Evolutionary conservation across 345 rosid species (phyloP).

Genomic region (Gossypium longicalyx): DNA sequence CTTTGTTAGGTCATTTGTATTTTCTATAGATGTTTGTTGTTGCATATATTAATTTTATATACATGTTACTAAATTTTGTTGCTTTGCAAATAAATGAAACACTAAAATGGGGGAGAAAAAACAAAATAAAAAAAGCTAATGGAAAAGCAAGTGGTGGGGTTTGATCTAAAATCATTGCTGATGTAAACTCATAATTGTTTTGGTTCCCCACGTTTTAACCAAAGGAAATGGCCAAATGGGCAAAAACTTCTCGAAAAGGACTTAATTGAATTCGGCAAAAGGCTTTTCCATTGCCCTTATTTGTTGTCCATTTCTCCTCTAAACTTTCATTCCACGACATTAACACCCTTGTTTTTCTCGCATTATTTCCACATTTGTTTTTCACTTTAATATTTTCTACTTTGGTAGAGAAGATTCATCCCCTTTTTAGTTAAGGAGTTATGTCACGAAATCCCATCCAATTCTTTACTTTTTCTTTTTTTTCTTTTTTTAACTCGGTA

Average conservation of each 20-base stretch:
- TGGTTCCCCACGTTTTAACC: conserved; percentile 49
- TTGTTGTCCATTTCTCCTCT: background rate
- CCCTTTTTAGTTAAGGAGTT: background rate
- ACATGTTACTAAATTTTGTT: background rate
- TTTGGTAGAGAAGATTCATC: background rate
- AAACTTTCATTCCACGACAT: background rate
- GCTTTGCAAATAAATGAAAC: background rate
- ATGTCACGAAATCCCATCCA: background rate
- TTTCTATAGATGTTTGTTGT: background rate
- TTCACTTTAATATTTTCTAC: too few species aligned
- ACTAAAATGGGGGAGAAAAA: background rate
- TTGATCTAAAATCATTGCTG: conserved; percentile 32
- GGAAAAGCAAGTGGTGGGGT: conserved; percentile 15
- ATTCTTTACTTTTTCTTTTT: background rate
- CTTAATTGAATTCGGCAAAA: conserved; percentile 7
- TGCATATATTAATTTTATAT: background rate
- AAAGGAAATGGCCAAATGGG: conserved; percentile 9
- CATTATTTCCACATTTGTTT: too few species aligned
- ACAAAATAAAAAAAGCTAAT: background rate
- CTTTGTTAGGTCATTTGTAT: background rate
- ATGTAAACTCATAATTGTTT: conserved; percentile 36
- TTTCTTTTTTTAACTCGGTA: background rate
- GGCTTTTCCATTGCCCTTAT: background rate
- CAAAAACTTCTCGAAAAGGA: conserved; percentile 7
- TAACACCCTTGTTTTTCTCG: background rate